Evolutionary conservation across 2,329 filamentous ascomycete species (phyloP).

Genomic region (Calonectria multiphialidica): DNA sequence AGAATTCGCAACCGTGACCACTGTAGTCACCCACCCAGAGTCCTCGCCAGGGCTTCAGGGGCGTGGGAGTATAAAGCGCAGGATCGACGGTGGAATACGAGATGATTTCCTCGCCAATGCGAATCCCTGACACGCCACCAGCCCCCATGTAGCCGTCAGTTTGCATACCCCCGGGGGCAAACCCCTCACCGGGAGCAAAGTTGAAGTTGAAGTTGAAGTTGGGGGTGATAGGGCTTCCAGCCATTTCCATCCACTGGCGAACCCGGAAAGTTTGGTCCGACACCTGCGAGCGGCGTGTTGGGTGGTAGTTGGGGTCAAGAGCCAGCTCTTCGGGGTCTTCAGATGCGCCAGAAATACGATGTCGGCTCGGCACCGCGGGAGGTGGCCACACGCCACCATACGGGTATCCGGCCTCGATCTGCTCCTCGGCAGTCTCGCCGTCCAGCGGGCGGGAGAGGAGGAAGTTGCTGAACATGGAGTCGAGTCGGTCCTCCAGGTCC

Average conservation of each 20-base stretch:
- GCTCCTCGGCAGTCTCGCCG: slow-evolving; percentile 49
- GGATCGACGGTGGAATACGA: slow-evolving; percentile 81
- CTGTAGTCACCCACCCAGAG: slow-evolving; percentile 95
- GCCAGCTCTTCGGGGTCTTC: slow-evolving; percentile 38
- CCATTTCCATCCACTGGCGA: slow-evolving; percentile 81
- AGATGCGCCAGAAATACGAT: slow-evolving; percentile 59
- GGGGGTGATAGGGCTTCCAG: slow-evolving; percentile 44
- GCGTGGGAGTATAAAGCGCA: slow-evolving; percentile 82
- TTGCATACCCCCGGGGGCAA: slow-evolving; percentile 31
- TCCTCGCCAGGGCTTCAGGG: slow-evolving; percentile 84
- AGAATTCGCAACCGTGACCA: slow-evolving; percentile 88
- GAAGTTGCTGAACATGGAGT: slow-evolving; percentile 74
- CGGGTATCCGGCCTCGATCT: slow-evolving; percentile 49
- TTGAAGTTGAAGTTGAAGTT: slow-evolving; percentile 31
- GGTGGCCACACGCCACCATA: slow-evolving; percentile 82
- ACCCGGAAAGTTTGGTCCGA: slow-evolving; percentile 80
- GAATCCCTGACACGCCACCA: slow-evolving; percentile 53
- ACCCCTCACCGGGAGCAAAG: slow-evolving; percentile 33
- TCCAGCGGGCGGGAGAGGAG: slow-evolving; percentile 69
- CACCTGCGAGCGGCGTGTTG: slow-evolving; percentile 67
- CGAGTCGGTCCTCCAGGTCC: slow-evolving; percentile 57
- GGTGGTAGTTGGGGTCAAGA: slow-evolving; percentile 50
- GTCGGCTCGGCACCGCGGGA: slow-evolving; percentile 71
- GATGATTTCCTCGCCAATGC: slow-evolving; percentile 66
- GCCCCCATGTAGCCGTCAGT: slow-evolving; percentile 16